Evolutionary conservation across 2,329 filamentous ascomycete genomes (phyloP), one percentile per base, ranked within the genome.

Genomic region (Elsinoe necatrix): DNA sequence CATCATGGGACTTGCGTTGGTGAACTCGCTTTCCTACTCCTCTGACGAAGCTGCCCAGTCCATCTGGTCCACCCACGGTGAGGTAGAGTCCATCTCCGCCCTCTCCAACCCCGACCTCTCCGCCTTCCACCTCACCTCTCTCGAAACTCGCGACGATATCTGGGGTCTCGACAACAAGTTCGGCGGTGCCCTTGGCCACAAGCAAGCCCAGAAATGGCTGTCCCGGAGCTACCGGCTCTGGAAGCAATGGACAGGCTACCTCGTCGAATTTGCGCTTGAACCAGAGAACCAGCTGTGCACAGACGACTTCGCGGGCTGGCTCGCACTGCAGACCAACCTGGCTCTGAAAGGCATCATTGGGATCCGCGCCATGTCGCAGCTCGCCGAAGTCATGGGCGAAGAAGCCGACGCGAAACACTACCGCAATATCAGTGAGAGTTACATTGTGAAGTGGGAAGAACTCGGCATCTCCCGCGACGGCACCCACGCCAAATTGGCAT

Each of bases 261-360:
- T 93, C 20, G 80, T 91, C n/a, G 78, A 88, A 29, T 87, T 84
- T 66, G 80, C 85, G 23, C 74, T 92, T 41, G 82, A 87, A 58
- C 88, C 88, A 2, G 80, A 83, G 2, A 83, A 88, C 61, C 88
- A 92, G 69, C 77, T 93, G 14, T 89, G 84, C 18, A 93, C 88
- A 1, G 88, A 93, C 65, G 88, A 93, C 66, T 93, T 92, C 68
- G 87, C 88, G 1, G 88, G 88, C 39, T 84, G 84, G 69, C 76
- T 90, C 18, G 80, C 84, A 3, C 83, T 91, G 61, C 87, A 92
- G 68, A 91, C 87, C 1, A 91, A 93, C 65, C 75, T 93, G 20
- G 88, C 87, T 0, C 76, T 93, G 59, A 93, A 93, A 71, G 88
- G 88, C 42, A 91, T 92, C 62, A 82, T 93, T 57, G 88, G 86